Conservation (phyloP, 768 basidiomycete genomes). For the Naganishia randhawae region DNA sequence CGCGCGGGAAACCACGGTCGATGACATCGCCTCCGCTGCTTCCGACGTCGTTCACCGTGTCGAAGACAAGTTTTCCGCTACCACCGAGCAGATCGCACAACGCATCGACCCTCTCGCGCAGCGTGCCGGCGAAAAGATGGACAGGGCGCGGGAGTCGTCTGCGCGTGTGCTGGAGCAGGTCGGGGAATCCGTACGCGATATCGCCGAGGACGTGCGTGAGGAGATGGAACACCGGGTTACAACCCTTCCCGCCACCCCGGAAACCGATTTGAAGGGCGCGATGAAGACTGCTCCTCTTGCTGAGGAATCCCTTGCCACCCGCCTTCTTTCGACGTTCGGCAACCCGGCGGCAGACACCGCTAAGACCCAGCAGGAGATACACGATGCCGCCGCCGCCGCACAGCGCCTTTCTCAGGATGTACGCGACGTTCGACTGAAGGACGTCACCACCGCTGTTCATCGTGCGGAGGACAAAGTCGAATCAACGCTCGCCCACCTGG, state of each 20-base stretch:
- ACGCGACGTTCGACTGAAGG: background rate
- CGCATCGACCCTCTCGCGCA: background rate
- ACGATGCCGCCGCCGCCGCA: background rate
- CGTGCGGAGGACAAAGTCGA: too few species aligned
- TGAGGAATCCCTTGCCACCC: background rate
- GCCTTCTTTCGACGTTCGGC: constrained; percentile 2
- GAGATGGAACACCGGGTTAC: background rate
- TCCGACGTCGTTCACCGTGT: background rate
- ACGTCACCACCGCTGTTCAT: too few species aligned
- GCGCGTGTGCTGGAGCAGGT: background rate
- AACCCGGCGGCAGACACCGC: background rate
- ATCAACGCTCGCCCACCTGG: too few species aligned
- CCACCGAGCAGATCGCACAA: background rate
- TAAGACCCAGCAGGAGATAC: background rate
- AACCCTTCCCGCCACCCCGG: background rate
- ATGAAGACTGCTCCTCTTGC: background rate
- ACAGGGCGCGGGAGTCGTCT: background rate
- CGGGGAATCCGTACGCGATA: background rate
- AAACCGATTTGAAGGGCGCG: background rate
- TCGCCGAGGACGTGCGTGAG: background rate
- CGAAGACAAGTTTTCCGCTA: background rate
- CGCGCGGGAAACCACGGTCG: background rate
- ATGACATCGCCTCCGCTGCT: background rate
- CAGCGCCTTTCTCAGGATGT: background rate
- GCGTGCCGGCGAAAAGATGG: background rate